Percentiles rank a stretch among this genome's conserved stretches.
These are phyloP conservation scores for Macrocystidia cucumis DNA, from an alignment of 1,284 basidiomycete species.

Conservation along the genomic window DNA sequence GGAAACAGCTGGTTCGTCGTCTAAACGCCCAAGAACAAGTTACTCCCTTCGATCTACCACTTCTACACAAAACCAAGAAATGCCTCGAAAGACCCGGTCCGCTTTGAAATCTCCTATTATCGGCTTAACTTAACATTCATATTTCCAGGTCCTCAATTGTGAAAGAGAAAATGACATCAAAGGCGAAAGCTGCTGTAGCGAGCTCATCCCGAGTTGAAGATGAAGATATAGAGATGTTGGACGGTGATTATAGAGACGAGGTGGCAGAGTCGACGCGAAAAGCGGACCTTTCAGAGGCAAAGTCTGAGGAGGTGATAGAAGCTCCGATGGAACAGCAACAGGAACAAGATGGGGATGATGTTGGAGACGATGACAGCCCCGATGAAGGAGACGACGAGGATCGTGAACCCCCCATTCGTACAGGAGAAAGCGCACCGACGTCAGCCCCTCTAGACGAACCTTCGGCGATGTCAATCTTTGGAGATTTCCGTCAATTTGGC, in stretches of 20 bases:
- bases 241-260: conserved; percentile 49
- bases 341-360: conserved; percentile 37
- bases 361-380: conserved; percentile 23
- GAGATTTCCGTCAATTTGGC: conserved; percentile 79
- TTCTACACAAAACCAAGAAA: conserved; percentile 36
- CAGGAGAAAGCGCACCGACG: conserved; percentile 34
- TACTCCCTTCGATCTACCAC: conserved; percentile 62
- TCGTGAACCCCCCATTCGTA: conserved; percentile 36
- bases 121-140: conserved; percentile 9
- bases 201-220: conserved; percentile 56
- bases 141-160: conserved; percentile 30
- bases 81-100: conserved; percentile 71
- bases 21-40: conserved; percentile 51
- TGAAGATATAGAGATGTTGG: conserved; percentile 72
- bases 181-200: conserved; percentile 52
- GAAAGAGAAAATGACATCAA: conserved; percentile 59
- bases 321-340: conserved; percentile 33
- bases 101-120: conserved; percentile 11
- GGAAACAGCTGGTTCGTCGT: conserved; percentile 36
- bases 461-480: conserved; percentile 75
- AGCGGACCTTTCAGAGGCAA: conserved; percentile 22
- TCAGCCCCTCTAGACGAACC: conserved; percentile 65
- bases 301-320: conserved; percentile 19
- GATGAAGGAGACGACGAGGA: conserved; percentile 24
- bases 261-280: conserved; percentile 21